Base-by-base conservation (phyloP, 1,139 yeast genomes). In the Taphrina deformans region DNA sequence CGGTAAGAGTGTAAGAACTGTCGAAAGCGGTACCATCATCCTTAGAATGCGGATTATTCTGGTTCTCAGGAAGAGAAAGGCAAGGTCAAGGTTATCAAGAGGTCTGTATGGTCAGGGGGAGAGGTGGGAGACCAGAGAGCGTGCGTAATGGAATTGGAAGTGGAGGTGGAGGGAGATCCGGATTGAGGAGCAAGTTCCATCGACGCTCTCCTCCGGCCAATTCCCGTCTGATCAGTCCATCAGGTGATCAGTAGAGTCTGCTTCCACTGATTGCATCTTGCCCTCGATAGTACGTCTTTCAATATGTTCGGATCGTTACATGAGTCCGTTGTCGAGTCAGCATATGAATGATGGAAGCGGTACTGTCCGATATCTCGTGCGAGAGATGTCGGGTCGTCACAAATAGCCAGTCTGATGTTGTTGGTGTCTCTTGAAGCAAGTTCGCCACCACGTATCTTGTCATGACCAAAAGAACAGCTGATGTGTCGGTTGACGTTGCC, bases 141-240 rank as follows among this genome's bases (percentile, higher is more conserved):
- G 41, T 12, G 41, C 41, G 41, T 38, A 12, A 38, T 38, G 18
- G 41, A 18, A 38, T 2, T 29, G 6, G 41, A 14, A 14, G 41
- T 18, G 48, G 27, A 21, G 27, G 48, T 44, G 48, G 48, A 44
- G 48, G 14, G 14, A 31, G n/a, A 38, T 38, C 48, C 48, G 48
- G 48, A 44, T 44, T 44, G 48, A 44, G 48, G 48, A 44, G 48
- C 24, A 38, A n/a, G 16, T n/a, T 31, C 14, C 35, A n/a, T n/a
- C n/a, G n/a, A n/a, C n/a, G n/a, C n/a, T n/a, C n/a, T n/a, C n/a
- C n/a, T n/a, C n/a, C n/a, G n/a, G n/a, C n/a, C n/a, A n/a, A n/a
- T n/a, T n/a, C n/a, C n/a, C n/a, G n/a, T n/a, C n/a, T 14, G 35
- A 38, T 38, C 41, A 38, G 41, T 38, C 41, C 41, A 38, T 38